These are phyloP conservation scores for Fusarium gaditjirri DNA, from an alignment of 2,329 filamentous ascomycete genomes.

Conservation along the genomic window DNA sequence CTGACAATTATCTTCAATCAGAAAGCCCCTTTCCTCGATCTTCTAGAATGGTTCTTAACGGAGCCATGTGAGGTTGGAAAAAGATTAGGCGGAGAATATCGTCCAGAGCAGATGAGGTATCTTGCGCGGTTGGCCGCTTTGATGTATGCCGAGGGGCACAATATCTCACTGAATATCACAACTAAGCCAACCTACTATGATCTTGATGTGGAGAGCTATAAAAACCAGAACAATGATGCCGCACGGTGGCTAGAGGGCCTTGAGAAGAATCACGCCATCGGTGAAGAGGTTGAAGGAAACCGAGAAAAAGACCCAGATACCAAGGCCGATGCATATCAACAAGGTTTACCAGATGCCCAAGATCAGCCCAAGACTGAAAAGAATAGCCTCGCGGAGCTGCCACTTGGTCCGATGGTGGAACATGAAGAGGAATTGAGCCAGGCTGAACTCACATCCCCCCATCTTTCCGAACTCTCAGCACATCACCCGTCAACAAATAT, in stretches of 20 bases:
- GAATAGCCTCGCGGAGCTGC: too few relatives aligned
- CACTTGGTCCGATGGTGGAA: not conserved
- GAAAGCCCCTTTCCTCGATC: accelerated
- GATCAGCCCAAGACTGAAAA: not conserved
- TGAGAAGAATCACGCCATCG: not conserved
- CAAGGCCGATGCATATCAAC: not conserved
- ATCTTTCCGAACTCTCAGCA: not conserved
- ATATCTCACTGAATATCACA: not conserved
- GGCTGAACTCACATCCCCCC: not conserved
- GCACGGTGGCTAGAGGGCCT: not conserved
- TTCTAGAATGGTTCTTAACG: not conserved
- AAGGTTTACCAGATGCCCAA: not conserved
- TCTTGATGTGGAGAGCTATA: not conserved
- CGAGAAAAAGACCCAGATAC: not conserved
- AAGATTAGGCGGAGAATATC: not conserved
- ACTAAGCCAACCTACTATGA: accelerated
- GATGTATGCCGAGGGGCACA: not conserved
- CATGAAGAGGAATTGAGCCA: not conserved
- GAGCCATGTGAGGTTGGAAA: not conserved
- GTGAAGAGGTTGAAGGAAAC: not conserved
- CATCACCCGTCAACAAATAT: not conserved
- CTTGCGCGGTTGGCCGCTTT: not conserved
- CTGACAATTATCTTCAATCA: accelerated
- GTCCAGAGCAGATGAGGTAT: not conserved
- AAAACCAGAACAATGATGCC: not conserved